A percentile compares a stretch with the other conserved stretches of the same genome.
These are phyloP conservation scores for Nicotiana undulata DNA, from an alignment of 257 asterid genomes.

Conservation along the genomic window DNA sequence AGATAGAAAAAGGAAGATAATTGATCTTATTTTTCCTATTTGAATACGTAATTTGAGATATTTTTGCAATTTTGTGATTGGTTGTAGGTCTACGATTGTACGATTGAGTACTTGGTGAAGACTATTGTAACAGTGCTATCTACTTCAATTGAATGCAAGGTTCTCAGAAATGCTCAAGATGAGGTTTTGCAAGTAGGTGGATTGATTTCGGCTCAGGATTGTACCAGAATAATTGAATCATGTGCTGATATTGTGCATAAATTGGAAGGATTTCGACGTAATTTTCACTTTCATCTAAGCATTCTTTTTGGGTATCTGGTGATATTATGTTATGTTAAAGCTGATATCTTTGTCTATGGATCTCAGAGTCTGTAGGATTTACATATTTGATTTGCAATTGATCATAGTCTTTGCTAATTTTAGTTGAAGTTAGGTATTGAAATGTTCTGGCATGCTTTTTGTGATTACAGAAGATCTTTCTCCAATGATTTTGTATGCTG, in stretches of 20 bases:
- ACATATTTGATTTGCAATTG: not conserved
- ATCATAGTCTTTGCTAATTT: not conserved
- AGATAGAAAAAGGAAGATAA: not conserved
- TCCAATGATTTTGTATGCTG: constrained; percentile 34
- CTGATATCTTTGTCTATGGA: not conserved
- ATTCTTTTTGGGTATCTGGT: not conserved
- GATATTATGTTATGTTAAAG: not conserved
- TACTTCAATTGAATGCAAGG: constrained; percentile 49
- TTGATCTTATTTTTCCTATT: not conserved
- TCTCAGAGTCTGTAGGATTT: not conserved
- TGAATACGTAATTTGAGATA: not conserved
- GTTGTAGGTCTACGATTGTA: constrained; percentile 50
- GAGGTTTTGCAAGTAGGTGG: constrained; percentile 52
- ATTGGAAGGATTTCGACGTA: constrained; percentile 42
- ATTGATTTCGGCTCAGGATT: constrained; percentile 32
- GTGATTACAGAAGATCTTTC: constrained; percentile 54
- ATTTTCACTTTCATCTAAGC: not conserved
- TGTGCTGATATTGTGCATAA: constrained; percentile 40
- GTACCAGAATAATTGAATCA: constrained; percentile 28
- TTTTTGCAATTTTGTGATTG: not conserved
- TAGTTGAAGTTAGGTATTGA: not conserved
- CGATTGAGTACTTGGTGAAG: constrained; percentile 36
- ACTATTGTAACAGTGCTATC: constrained; percentile 49
- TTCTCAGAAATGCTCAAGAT: constrained; percentile 20
- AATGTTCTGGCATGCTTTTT: not conserved